Evolutionary conservation across 345 rosid genomes (phyloP).

Genomic region (Rhodamnia argentea): DNA sequence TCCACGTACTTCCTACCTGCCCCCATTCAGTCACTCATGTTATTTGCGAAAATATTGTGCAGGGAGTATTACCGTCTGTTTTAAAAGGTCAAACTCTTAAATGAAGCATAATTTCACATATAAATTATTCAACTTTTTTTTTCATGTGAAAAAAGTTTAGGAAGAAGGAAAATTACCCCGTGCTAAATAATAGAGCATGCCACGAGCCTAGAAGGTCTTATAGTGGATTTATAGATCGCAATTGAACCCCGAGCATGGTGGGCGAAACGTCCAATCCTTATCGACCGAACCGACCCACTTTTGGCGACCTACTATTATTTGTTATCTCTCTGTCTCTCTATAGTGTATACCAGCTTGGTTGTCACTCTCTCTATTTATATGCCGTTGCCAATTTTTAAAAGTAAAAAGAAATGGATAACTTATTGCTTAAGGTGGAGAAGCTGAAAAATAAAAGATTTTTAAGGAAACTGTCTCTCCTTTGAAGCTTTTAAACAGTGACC

Average conservation of each 20-base stretch:
- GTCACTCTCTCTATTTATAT: background rate
- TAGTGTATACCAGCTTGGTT: background rate
- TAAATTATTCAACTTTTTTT: too few relatives aligned
- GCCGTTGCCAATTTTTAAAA: background rate
- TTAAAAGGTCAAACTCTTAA: too few relatives aligned
- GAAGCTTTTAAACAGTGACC: background rate
- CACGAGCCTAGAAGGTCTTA: background rate
- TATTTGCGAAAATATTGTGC: background rate
- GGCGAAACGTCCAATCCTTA: background rate
- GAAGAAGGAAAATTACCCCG: too few relatives aligned
- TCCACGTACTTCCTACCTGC: background rate
- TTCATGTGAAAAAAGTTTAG: too few relatives aligned
- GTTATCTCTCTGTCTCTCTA: background rate
- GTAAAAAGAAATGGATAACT: background rate
- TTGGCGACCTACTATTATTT: background rate
- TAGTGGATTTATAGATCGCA: background rate
- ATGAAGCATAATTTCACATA: too few relatives aligned
- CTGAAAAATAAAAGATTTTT: background rate
- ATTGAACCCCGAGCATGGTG: background rate
- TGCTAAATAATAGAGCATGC: too few relatives aligned
- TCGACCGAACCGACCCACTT: background rate
- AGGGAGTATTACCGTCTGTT: background rate
- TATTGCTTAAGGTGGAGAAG: background rate
- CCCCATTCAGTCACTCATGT: background rate
- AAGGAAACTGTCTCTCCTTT: background rate